Percentiles rank a stretch among this genome's conserved stretches.
phyloP scores from a whole-genome alignment of 169 alveolate genomes.

The Hepatocystis sp. region DNA sequence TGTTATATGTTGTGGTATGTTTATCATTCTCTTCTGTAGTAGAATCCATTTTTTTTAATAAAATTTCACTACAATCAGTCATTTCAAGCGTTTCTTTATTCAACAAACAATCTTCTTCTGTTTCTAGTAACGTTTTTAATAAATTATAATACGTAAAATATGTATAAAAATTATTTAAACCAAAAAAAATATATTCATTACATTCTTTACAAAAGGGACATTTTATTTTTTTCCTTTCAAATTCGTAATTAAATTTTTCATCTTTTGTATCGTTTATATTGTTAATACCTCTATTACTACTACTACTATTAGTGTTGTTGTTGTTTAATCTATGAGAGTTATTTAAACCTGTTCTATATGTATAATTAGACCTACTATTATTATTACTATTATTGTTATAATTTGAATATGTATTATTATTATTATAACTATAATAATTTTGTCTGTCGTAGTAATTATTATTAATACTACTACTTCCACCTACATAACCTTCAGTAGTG shows the following conservation, averaged over 20 bases:
- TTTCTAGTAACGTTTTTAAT: constrained; percentile 33
- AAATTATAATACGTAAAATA: constrained; percentile 71
- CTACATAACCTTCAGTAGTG: neutral
- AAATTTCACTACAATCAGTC: neutral
- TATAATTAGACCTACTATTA: neutral
- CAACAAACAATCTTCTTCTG: neutral
- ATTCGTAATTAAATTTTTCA: constrained; percentile 1
- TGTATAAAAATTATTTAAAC: constrained; percentile 74
- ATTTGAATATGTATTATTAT: no score
- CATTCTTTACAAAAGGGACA: constrained; percentile 76
- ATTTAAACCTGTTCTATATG: neutral
- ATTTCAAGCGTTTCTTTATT: neutral
- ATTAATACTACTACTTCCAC: neutral
- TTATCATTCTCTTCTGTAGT: neutral
- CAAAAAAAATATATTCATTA: constrained; percentile 68
- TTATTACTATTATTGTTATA: neutral
- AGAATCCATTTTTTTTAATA: neutral
- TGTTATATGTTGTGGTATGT: no score
- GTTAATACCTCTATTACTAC: neutral
- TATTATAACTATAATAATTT: no score
- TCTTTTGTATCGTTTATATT: neutral
- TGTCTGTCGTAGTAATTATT: neutral
- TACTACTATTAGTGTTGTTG: neutral
- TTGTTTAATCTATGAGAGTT: no score
- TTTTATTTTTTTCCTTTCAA: constrained; percentile 50